These are phyloP conservation scores for Perkinsus chesapeaki DNA, from an alignment of 169 alveolate species.

Conservation along the genomic window DNA sequence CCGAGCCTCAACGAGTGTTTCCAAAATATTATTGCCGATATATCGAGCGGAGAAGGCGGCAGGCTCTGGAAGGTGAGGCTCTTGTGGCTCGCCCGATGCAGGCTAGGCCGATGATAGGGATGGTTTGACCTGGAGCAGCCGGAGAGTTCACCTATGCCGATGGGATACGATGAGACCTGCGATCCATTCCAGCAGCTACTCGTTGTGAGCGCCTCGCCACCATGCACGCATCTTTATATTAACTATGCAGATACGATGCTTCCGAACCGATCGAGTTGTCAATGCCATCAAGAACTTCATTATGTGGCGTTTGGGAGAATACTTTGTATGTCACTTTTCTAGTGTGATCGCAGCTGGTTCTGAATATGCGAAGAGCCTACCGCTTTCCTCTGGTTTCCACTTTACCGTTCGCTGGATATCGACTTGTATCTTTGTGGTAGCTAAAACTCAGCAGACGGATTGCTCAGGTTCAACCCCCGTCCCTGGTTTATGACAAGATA, in stretches of 20 bases:
- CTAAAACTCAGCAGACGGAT: no score
- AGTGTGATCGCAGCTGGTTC: no score
- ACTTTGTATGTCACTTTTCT: conserved; percentile 45
- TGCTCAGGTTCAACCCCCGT: conserved; percentile 11
- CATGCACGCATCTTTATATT: not conserved
- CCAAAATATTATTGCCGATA: conserved; percentile 16
- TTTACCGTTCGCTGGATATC: no score
- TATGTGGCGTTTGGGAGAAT: conserved; percentile 51
- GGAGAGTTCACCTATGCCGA: conserved; percentile 72
- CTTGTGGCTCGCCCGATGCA: not conserved
- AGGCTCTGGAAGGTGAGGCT: not conserved
- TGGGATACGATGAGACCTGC: conserved; percentile 47
- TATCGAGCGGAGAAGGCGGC: not conserved
- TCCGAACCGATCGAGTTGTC: conserved; percentile 85
- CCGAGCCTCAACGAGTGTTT: conserved; percentile 34
- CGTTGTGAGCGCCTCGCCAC: conserved; percentile 14
- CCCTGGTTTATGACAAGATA: conserved; percentile 70
- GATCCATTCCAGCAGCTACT: conserved; percentile 72
- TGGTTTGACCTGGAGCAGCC: conserved; percentile 86
- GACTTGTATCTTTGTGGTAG: not conserved
- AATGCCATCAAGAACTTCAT: conserved; percentile 83
- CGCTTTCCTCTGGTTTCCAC: no score
- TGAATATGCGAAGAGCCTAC: no score
- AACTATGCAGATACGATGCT: conserved; percentile 51
- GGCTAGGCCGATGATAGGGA: conserved; percentile 49